Evolutionary conservation across 2,329 filamentous ascomycete genomes (phyloP), one percentile per base, ranked within the genome.

Genomic region (Nemania sp.): DNA sequence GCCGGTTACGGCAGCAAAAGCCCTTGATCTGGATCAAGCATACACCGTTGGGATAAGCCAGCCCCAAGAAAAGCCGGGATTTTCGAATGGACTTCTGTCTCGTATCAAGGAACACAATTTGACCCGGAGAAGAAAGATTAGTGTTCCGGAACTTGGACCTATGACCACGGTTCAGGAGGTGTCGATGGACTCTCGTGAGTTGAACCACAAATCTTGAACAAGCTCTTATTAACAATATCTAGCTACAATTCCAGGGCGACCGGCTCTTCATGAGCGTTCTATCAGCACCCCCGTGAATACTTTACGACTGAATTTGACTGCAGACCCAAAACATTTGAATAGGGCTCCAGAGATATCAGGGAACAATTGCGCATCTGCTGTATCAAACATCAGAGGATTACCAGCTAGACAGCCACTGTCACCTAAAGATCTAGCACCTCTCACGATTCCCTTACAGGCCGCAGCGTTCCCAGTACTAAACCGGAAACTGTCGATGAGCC

Each of bases 181-280:
- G 43, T 70, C 82, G 46, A 87, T 88, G 83, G 86, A 89, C 70
- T 88, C 86, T 64, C 86, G 86, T 89, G 75, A 74, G 85, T 75
- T 30, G 14, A 11, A 6, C 30, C 40, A n/a, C 30, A 30, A n/a
- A 22, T 33, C 14, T 39, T 22, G 33, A 19, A n/a, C 37, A 23
- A 43, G 15, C 22, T 28, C n/a, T 22, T 36, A 24, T 39, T 45
- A 46, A 70, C 63, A n/a, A 43, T 40, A 33, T 39, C 2, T 60
- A 87, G 84, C 86, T 58, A 88, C 86, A 23, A 86, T 88, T 61
- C 86, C 86, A 28, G 84, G 84, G 34, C 79, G 83, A 6, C 84
- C 83, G 50, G 77, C 84, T 28, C 70, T 86, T 22, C 83, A 87
- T 61, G 84, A 87, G 70, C 78, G 84, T 52, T 86, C 84, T 31